Conservation (phyloP, 208 protist genomes). For the Acanthamoeba healyi region DNA sequence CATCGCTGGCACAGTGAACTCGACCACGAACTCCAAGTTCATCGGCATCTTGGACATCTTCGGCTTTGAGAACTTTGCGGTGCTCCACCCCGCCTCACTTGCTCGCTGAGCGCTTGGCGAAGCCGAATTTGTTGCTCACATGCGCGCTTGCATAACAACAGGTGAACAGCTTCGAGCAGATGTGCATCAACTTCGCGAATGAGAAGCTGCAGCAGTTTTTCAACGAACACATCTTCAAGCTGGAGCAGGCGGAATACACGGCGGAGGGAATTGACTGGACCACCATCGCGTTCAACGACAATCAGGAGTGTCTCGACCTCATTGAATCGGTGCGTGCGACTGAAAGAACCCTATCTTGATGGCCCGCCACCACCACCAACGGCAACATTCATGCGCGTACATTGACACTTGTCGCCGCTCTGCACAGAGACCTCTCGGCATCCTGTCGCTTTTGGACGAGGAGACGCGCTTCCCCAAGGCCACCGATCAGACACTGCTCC, state of each 20-base stretch:
- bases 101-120: background rate
- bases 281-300: conserved; percentile 90
- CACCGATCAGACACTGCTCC: conserved; percentile 94
- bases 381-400: no score
- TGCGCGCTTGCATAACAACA: background rate
- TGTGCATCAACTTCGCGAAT: conserved; percentile 93
- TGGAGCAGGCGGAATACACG: conserved; percentile 88
- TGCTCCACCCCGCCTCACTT: conserved; percentile 18
- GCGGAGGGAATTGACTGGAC: conserved; percentile 88
- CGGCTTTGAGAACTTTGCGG: conserved; percentile 94
- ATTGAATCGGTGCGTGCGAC: conserved; percentile 68
- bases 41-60: conserved; percentile 95
- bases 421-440: conserved; percentile 91
- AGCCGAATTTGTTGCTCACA: background rate
- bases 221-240: conserved; percentile 91
- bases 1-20: background rate
- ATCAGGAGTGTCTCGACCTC: conserved; percentile 87
- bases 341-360: background rate
- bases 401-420: no score
- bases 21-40: background rate
- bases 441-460: conserved; percentile 93
- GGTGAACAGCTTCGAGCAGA: conserved; percentile 91
- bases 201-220: conserved; percentile 92
- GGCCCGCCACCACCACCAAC: background rate
- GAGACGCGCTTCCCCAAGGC: conserved; percentile 90